Evolutionary conservation across 2,329 filamentous ascomycete genomes (phyloP).

Genomic region (Xylariaceae sp.): DNA sequence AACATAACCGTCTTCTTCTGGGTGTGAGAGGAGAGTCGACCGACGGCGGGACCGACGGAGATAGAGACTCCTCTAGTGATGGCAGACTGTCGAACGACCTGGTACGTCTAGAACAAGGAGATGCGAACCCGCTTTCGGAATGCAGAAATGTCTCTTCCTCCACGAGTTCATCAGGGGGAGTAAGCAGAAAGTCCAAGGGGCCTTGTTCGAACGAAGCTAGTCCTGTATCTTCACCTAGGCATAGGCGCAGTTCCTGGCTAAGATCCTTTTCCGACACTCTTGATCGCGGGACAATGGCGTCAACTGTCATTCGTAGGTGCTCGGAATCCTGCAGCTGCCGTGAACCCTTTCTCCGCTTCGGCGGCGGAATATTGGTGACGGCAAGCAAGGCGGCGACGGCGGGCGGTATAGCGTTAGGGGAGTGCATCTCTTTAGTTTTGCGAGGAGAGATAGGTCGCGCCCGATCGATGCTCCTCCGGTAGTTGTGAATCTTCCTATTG

Average conservation of each 20-base stretch:
- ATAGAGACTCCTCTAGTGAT: slow-evolving; percentile 51
- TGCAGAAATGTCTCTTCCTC: slow-evolving; percentile 41
- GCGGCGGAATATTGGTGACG: slow-evolving; percentile 54
- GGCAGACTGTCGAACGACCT: slow-evolving; percentile 57
- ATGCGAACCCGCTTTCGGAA: slow-evolving; percentile 50
- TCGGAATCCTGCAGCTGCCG: slow-evolving; percentile 27
- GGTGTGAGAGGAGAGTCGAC: slow-evolving; percentile 44
- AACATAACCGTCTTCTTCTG: slow-evolving; percentile 37
- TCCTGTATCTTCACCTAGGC: slow-evolving; percentile 18
- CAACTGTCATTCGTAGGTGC: slow-evolving; percentile 44
- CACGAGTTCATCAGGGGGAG: slow-evolving; percentile 52
- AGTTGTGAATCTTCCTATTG: slow-evolving; percentile 33
- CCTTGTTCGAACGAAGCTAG: slow-evolving; percentile 44
- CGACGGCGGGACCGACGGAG: slow-evolving; percentile 45
- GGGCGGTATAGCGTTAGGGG: slow-evolving; percentile 50
- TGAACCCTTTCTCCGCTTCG: slow-evolving; percentile 35
- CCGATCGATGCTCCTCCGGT: slow-evolving; percentile 35
- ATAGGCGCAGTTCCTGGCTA: slow-evolving; percentile 34
- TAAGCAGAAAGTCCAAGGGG: slow-evolving; percentile 55
- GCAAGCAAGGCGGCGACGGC: slow-evolving; percentile 57
- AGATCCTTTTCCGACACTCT: slow-evolving; percentile 54
- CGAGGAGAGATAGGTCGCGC: slow-evolving; percentile 32
- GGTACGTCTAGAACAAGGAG: slow-evolving; percentile 48
- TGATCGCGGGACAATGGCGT: slow-evolving; percentile 50
- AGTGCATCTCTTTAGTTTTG: slow-evolving; percentile 40